These are phyloP conservation scores for Nakaseomyces uthaithaninus DNA, from an alignment of 1,139 yeast species.

Conservation along the genomic window DNA sequence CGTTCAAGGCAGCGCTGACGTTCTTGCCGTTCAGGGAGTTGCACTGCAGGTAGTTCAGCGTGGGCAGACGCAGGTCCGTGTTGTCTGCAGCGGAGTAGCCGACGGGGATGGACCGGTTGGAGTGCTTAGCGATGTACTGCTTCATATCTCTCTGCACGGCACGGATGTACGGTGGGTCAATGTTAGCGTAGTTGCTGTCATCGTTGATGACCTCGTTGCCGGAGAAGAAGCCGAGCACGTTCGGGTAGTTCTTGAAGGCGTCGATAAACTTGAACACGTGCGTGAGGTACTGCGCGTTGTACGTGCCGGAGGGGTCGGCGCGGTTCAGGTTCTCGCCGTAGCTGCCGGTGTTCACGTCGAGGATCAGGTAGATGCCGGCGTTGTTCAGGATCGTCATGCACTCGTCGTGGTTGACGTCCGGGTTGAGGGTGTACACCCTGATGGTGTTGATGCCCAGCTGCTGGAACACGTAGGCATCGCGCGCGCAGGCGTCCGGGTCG, in stretches of 20 bases:
- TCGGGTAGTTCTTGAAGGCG: slow-evolving; percentile 72
- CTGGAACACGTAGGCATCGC: slow-evolving; percentile 75
- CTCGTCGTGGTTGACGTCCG: slow-evolving; percentile 71
- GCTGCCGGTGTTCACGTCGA: slow-evolving; percentile 80
- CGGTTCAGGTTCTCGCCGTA: slow-evolving; percentile 61
- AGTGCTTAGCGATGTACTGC: slow-evolving; percentile 59
- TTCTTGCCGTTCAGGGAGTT: slow-evolving; percentile 38
- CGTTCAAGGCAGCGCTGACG: slow-evolving; percentile 42
- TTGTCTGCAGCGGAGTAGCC: slow-evolving; percentile 94
- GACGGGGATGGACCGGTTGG: slow-evolving; percentile 72
- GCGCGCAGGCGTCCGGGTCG: slow-evolving; percentile 59
- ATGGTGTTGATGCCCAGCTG: slow-evolving; percentile 70
- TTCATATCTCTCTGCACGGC: slow-evolving; percentile 91
- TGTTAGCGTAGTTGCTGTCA: slow-evolving; percentile 51
- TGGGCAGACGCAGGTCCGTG: slow-evolving; percentile 56
- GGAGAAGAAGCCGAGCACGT: slow-evolving; percentile 81
- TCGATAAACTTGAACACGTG: slow-evolving; percentile 80
- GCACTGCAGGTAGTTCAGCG: slow-evolving; percentile 79
- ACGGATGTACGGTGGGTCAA: slow-evolving; percentile 62
- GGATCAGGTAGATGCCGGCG: slow-evolving; percentile 80
- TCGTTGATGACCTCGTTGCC: slow-evolving; percentile 93
- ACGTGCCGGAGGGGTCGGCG: slow-evolving; percentile 59
- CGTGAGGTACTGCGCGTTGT: slow-evolving; percentile 56
- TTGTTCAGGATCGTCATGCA: slow-evolving; percentile 81
- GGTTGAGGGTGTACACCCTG: slow-evolving; percentile 63